Conservation (phyloP, 2,329 filamentous ascomycete species). For the Bipolaris gigantea region DNA sequence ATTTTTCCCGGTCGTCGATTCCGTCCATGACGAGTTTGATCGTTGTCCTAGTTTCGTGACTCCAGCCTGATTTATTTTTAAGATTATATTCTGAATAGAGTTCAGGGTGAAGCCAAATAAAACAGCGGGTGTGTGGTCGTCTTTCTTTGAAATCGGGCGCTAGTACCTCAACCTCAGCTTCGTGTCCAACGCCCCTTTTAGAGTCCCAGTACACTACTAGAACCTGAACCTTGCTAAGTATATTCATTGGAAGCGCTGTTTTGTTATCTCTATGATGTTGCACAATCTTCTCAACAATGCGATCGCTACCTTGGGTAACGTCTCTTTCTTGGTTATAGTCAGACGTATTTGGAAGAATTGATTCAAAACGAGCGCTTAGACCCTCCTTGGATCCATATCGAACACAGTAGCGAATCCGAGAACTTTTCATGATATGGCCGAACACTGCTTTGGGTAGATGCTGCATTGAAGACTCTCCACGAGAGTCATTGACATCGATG, state of each 20-base stretch:
- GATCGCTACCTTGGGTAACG: constrained; percentile 10
- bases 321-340: constrained; percentile 8
- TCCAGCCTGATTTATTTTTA: constrained; percentile 11
- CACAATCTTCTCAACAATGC: constrained; percentile 18
- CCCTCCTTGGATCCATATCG: neutral
- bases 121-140: constrained; percentile 8
- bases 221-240: constrained; percentile 13
- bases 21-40: constrained; percentile 11
- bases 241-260: constrained; percentile 2
- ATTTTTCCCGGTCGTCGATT: constrained; percentile 14
- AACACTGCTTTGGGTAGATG: constrained; percentile 2
- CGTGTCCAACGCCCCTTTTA: constrained; percentile 9
- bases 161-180: constrained; percentile 11
- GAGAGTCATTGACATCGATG: neutral
- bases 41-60: constrained; percentile 17
- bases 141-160: constrained; percentile 4
- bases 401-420: constrained; percentile 6
- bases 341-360: constrained; percentile 5
- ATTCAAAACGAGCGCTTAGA: constrained; percentile 15
- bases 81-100: constrained; percentile 8
- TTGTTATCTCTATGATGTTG: constrained; percentile 5
- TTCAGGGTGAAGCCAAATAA: constrained; percentile 12
- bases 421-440: constrained; percentile 6
- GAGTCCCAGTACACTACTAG: constrained; percentile 16
- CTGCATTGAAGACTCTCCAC: constrained; percentile 1